Percentiles rank a stretch among this genome's conserved stretches.
phyloP scores from a whole-genome alignment of 768 basidiomycete genomes.

The Boletus reticulatus region DNA sequence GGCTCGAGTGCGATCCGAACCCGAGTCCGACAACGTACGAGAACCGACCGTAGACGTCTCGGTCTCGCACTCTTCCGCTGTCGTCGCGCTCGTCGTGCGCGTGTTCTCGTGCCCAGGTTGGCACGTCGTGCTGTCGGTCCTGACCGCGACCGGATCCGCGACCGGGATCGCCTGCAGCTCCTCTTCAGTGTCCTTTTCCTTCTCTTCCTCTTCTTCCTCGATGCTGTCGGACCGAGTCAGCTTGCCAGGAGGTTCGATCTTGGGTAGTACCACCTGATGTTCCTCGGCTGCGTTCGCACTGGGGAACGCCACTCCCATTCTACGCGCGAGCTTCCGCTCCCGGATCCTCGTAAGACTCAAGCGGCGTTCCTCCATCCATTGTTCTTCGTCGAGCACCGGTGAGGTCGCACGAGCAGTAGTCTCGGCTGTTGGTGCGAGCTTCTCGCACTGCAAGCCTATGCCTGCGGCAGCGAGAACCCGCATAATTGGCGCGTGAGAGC shows the following conservation, averaged over 20 bases:
- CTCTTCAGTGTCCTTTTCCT: slow-evolving; percentile 13
- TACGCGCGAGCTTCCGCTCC: slow-evolving; percentile 32
- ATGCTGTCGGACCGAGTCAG: slow-evolving; percentile 32
- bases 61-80: slow-evolving; percentile 16
- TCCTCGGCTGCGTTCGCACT: slow-evolving; percentile 7
- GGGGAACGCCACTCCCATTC: slow-evolving; percentile 28
- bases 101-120: slow-evolving; percentile 4
- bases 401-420: not conserved
- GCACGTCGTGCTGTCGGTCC: not conserved
- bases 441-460: slow-evolving; percentile 29
- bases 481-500: slow-evolving; percentile 70
- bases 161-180: slow-evolving; percentile 1
- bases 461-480: slow-evolving; percentile 68
- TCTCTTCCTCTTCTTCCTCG: slow-evolving; percentile 30
- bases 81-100: slow-evolving; percentile 1
- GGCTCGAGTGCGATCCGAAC: slow-evolving; percentile 26
- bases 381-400: slow-evolving; percentile 26
- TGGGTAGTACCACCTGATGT: slow-evolving; percentile 16
- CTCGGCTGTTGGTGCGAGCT: slow-evolving; percentile 5
- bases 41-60: slow-evolving; percentile 24
- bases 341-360: slow-evolving; percentile 30
- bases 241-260: slow-evolving; percentile 23
- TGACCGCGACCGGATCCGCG: not conserved
- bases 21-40: slow-evolving; percentile 26
- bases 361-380: slow-evolving; percentile 37